Conservation (phyloP, 2,329 filamentous ascomycete genomes). For the Diaporthe batatas region DNA sequence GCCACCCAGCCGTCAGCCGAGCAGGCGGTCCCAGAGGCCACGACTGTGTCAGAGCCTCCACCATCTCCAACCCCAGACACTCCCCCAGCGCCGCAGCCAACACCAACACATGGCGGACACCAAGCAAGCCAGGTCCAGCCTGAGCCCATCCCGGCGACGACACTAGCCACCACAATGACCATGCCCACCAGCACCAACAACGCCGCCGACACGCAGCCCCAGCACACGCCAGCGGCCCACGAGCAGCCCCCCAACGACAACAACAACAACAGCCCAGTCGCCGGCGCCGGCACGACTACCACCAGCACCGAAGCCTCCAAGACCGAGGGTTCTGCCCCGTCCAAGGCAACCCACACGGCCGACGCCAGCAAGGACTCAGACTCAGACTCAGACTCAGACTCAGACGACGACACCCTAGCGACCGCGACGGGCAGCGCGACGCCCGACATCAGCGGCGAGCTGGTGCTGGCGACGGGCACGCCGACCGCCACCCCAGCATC, state of each 20-base stretch:
- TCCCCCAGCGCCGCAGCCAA: background rate
- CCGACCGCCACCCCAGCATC: background rate
- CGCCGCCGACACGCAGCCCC: background rate
- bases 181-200: slow-evolving; percentile 5
- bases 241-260: background rate
- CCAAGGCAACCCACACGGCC: background rate
- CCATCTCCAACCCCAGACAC: background rate
- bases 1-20: slow-evolving; percentile 2
- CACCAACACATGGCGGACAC: background rate
- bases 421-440: background rate
- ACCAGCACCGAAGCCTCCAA: background rate
- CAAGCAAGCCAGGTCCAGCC: background rate
- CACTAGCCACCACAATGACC: background rate
- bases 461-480: slow-evolving; percentile 37
- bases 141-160: background rate
- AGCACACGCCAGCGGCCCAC: background rate
- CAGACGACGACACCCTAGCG: background rate
- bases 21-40: slow-evolving; percentile 14
- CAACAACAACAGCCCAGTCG: background rate
- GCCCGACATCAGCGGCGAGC: slow-evolving; percentile 24
- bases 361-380: background rate
- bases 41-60: background rate
- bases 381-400: too few relatives aligned
- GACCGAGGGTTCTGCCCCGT: background rate
- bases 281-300: background rate